A percentile compares a stretch with the other conserved stretches of the same genome.
Conservation (phyloP, 805 yeast genomes). For the Ogataea minuta region DNA sequence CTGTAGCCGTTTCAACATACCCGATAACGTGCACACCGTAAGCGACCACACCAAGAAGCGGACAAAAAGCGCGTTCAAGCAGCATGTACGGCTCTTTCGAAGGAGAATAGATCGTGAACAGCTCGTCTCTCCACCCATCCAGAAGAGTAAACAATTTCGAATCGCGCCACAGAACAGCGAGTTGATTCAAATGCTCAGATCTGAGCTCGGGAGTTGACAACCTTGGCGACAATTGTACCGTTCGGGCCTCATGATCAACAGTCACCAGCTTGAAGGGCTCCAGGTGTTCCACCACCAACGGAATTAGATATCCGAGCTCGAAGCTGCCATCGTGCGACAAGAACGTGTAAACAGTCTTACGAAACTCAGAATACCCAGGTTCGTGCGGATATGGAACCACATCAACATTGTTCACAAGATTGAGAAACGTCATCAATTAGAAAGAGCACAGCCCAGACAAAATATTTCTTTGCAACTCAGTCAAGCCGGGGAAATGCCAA, state of each 20-base stretch:
- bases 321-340: constrained; percentile 36
- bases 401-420: constrained; percentile 31
- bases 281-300: constrained; percentile 34
- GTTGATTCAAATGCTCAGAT: constrained; percentile 37
- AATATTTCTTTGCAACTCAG: constrained; percentile 5
- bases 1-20: constrained; percentile 40
- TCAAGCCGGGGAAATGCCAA: constrained; percentile 4
- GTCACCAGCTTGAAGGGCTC: constrained; percentile 19
- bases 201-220: constrained; percentile 42
- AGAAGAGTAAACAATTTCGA: constrained; percentile 39
- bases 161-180: constrained; percentile 44
- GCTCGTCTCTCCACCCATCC: constrained; percentile 84
- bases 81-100: constrained; percentile 55
- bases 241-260: constrained; percentile 28
- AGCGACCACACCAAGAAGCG: constrained; percentile 79
- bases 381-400: constrained; percentile 33
- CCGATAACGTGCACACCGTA: constrained; percentile 91
- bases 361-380: constrained; percentile 12
- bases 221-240: constrained; percentile 30
- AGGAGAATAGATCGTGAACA: constrained; percentile 68
- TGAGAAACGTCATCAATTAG: constrained; percentile 20
- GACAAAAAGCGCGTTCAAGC: constrained; percentile 79
- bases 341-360: constrained; percentile 31
- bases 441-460: constrained; percentile 8
- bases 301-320: constrained; percentile 40